Base-by-base conservation (phyloP, 2,329 filamentous ascomycete species). In the Alternaria conjuncta region DNA sequence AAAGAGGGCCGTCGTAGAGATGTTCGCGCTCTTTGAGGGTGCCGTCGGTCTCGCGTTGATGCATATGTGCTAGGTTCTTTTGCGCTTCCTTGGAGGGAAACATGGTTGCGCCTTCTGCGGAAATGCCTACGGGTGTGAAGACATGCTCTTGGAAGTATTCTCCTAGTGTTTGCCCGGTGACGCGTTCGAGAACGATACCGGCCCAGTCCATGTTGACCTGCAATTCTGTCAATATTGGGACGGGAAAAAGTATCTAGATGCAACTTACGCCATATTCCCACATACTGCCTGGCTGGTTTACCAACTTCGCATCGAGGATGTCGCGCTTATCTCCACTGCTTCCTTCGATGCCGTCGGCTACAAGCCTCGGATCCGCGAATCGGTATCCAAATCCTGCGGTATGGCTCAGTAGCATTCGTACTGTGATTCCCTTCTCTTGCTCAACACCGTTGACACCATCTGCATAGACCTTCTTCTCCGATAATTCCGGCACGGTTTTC, bases 201-300 rank as follows among this genome's bases (percentile, higher is more conserved):
- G 83, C 83, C 83, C 83, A 85, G 72, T 86, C 84, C 55, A 84
- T 80, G 65, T 80, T 82, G 57, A 81, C 79, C 86, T 89, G 57
- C 30, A 7, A 13, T 30, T 23, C 3, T 3, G n/a, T 41, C n/a
- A 41, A 1, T 41, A 18, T 1, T 41, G n/a, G 36, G 36, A 41
- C 36, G n/a, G 36, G 8, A n/a, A 9, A 6, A 50, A 21, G 13
- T 9, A 28, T n/a, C 0, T 30, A 28, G 0, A 1, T 18, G 20
- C 36, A 41, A 55, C 75, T 63, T 70, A 81, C 78, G 2, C 79
- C 78, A 47, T 91, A 91, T 60, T 87, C 83, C 86, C 87, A 92
- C 4, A 80, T 81, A 23, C 85, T 83, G 0, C 89, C 89, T 0
- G 90, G 89, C 66, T 92, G 88, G 66, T 89, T 88, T 1, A 90